Evolutionary conservation across 345 rosid species (phyloP), one percentile per base, ranked within the genome.

Genomic region (Tarenaya hassleriana): DNA sequence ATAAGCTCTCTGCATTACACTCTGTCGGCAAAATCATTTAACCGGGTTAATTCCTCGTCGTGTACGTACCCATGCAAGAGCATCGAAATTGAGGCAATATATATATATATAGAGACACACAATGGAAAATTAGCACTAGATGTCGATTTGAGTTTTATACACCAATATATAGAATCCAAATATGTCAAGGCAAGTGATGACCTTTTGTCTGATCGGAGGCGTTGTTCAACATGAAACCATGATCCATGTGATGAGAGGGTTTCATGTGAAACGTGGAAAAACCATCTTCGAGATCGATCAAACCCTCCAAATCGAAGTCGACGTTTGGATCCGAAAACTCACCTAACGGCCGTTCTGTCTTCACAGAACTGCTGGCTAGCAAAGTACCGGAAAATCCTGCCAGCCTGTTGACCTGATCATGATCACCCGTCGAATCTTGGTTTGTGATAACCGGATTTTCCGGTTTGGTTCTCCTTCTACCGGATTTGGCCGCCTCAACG

Each of bases 271-370:
- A 61, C 6, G 72, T 31, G 39, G 68, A 46, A 49, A 62, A 68
- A 68, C 62, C 68, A 17, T 63, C 68, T 46, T 54, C 71, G 1
- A 62, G 63, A 51, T 68, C 72, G 47, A 68, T 68, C 47, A 68
- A 52, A 57, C 68, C 73, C 51, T 68, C 73, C 47, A 68, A 41
- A 58, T 68, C 73, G 48, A 67, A 67, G 31, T 67, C 59, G 34
- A 66, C 60, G 24, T 67, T 67, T 41, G 57, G 41, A 27, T 52
- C 62, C 3, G 52, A 67, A 45, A 16, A 54, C 16, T 61, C 58
- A 43, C 67, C 62, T 11, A 62, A 45, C 37, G 55, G 58, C 72
- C 72, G 62, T 24, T 66, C 70, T 53, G 59, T 63, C 61, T 68
- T 57, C 49, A 55, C 68, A 33, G 52, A 55, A 2, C 64, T 63